phyloP scores from a whole-genome alignment of 164 flowering plant genomes.

The Dillenia turbinata region DNA sequence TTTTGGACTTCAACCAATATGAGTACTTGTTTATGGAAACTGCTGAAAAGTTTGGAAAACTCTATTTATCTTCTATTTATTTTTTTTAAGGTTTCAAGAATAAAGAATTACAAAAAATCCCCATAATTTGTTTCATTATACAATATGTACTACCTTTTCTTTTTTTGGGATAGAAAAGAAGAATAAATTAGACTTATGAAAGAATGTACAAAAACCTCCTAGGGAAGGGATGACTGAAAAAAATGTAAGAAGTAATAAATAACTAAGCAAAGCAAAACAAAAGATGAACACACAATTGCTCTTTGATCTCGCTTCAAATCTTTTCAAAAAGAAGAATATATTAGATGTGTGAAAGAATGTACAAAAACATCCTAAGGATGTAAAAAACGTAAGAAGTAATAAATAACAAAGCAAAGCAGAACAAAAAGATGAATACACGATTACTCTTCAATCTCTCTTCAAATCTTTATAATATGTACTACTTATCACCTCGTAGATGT shows the following conservation, averaged over 20 bases:
- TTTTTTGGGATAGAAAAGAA: neutral
- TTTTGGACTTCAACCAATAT: neutral
- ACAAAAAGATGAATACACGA: neutral
- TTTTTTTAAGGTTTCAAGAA: neutral
- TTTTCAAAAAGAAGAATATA: too few relatives aligned
- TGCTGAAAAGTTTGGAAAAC: neutral
- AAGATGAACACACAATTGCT: too few relatives aligned
- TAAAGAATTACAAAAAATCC: neutral
- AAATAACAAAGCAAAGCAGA: neutral
- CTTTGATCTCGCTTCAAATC: too few relatives aligned
- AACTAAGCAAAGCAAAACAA: neutral
- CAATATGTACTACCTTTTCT: neutral
- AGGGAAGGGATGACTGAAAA: neutral
- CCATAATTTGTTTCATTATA: neutral
- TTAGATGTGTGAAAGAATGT: neutral
- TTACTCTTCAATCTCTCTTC: too few relatives aligned
- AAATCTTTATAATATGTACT: too few relatives aligned
- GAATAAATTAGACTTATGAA: neutral
- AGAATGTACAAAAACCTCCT: neutral
- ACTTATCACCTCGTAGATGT: neutral
- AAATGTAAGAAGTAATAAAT: neutral
- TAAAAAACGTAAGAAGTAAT: neutral
- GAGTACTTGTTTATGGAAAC: neutral
- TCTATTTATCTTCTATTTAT: neutral
- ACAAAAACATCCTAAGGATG: neutral